Evolutionary conservation across 345 rosid species (phyloP).

Genomic region (Cardamine chenopodiifolia): DNA sequence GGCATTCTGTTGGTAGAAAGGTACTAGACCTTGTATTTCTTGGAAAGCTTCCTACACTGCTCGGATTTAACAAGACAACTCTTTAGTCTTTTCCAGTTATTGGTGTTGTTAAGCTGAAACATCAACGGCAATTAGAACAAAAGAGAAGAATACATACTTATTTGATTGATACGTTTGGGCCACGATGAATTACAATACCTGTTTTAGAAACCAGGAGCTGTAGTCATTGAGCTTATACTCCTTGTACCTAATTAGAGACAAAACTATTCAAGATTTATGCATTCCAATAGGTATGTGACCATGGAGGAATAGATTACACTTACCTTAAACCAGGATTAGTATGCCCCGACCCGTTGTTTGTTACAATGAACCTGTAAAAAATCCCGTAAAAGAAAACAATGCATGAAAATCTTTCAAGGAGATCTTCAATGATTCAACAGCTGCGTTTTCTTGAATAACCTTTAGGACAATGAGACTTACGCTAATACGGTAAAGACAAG

Average conservation of each 20-base stretch:
- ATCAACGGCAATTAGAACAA: not conserved
- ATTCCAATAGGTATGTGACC: constrained; percentile 5
- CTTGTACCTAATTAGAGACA: constrained; percentile 62
- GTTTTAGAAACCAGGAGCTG: constrained; percentile 85
- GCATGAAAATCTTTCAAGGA: not conserved
- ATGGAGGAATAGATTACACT: constrained; percentile 7
- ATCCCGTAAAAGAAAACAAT: not conserved
- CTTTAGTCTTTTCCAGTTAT: constrained; percentile 74
- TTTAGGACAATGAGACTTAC: constrained; percentile 56
- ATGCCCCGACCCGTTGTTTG: constrained; percentile 90
- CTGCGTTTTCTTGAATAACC: not conserved
- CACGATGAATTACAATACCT: constrained; percentile 42
- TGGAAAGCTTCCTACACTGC: constrained; percentile 67
- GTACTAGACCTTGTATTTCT: constrained; percentile 65
- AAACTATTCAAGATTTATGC: constrained; percentile 1
- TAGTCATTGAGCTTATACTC: constrained; percentile 93
- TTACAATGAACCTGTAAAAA: constrained; percentile 70
- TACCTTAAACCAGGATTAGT: constrained; percentile 72
- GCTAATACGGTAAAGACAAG: constrained; percentile 90
- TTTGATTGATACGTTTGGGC: not conserved
- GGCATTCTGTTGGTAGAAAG: not conserved
- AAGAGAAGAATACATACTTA: not conserved
- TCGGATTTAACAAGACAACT: constrained; percentile 91
- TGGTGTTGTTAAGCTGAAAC: constrained; percentile 68
- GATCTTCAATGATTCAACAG: not conserved